Evolutionary conservation across 495 filamentous ascomycete genomes (phyloP).

Genomic region (Tuber microsphaerosporum): DNA sequence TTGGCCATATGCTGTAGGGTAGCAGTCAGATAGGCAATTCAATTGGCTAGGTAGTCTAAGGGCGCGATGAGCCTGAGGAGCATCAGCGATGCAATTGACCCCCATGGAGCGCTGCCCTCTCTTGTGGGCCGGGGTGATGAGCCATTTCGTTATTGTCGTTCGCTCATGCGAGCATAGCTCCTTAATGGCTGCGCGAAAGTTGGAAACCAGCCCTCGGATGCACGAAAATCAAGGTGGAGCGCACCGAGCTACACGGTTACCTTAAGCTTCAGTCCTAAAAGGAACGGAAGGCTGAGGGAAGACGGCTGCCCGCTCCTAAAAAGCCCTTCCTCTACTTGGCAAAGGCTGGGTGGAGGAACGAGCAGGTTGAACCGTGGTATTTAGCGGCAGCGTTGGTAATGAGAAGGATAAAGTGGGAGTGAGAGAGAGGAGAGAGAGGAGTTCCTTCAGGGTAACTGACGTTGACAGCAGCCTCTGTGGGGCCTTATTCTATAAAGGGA

Average conservation of each 20-base stretch:
- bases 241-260: slow-evolving; percentile 40
- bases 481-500: neutral
- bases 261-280: slow-evolving; percentile 37
- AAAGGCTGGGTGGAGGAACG: slow-evolving; percentile 35
- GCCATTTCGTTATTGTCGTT: slow-evolving; percentile 39
- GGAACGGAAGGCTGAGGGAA: slow-evolving; percentile 38
- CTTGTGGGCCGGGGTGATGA: slow-evolving; percentile 37
- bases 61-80: slow-evolving; percentile 17
- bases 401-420: neutral
- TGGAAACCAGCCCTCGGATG: neutral
- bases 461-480: neutral
- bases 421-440: slow-evolving; percentile 5
- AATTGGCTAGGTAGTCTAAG: neutral
- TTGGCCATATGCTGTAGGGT: slow-evolving; percentile 31
- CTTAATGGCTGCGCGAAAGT: slow-evolving; percentile 37
- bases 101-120: slow-evolving; percentile 36
- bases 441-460: slow-evolving; percentile 10
- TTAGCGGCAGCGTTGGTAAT: slow-evolving; percentile 6
- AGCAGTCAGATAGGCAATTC: slow-evolving; percentile 1
- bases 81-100: slow-evolving; percentile 35
- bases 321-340: slow-evolving; percentile 36
- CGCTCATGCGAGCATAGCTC: slow-evolving; percentile 32
- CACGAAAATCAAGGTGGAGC: neutral
- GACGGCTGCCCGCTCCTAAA: slow-evolving; percentile 39
- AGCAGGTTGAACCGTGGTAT: slow-evolving; percentile 35